Conservation (phyloP, 768 basidiomycete genomes). For the Phaeolepiota aurea region DNA sequence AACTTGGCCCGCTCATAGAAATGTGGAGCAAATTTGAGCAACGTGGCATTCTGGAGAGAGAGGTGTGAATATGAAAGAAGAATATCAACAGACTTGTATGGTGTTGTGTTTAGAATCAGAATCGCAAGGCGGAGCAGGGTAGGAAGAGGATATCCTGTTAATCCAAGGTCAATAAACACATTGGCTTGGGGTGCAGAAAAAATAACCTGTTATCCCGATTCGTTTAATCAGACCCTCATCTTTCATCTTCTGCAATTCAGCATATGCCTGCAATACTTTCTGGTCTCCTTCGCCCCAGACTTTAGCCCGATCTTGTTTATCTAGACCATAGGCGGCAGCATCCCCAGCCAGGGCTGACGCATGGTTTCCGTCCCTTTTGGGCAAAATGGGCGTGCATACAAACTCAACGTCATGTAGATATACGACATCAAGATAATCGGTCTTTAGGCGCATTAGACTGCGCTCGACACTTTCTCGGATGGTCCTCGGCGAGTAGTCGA, state of each 20-base stretch:
- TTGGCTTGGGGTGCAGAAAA: background rate
- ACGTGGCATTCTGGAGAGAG: slow-evolving; percentile 62
- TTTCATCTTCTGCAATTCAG: slow-evolving; percentile 59
- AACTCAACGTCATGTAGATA: slow-evolving; percentile 86
- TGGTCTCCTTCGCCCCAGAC: slow-evolving; percentile 66
- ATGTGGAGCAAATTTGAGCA: slow-evolving; percentile 44
- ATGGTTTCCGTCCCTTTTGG: slow-evolving; percentile 48
- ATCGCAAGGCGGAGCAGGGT: slow-evolving; percentile 79
- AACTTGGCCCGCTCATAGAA: slow-evolving; percentile 59
- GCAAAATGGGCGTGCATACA: slow-evolving; percentile 44
- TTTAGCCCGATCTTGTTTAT: slow-evolving; percentile 43
- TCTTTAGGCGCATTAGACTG: slow-evolving; percentile 63
- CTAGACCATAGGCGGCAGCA: slow-evolving; percentile 57
- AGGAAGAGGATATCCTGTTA: slow-evolving; percentile 69
- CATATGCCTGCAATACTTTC: slow-evolving; percentile 58
- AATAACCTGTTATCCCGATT: slow-evolving; percentile 73
- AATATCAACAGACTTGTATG: slow-evolving; percentile 67
- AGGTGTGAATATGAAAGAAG: slow-evolving; percentile 79
- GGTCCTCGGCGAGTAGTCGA: slow-evolving; percentile 66
- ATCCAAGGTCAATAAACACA: background rate
- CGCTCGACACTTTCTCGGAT: slow-evolving; percentile 60
- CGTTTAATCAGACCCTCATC: slow-evolving; percentile 62
- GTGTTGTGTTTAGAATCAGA: slow-evolving; percentile 57
- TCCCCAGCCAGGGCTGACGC: slow-evolving; percentile 43
- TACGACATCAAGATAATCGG: slow-evolving; percentile 71